Evolutionary conservation across 805 yeast genomes (phyloP).

Genomic region (Teunomyces barrocoloradensis): DNA sequence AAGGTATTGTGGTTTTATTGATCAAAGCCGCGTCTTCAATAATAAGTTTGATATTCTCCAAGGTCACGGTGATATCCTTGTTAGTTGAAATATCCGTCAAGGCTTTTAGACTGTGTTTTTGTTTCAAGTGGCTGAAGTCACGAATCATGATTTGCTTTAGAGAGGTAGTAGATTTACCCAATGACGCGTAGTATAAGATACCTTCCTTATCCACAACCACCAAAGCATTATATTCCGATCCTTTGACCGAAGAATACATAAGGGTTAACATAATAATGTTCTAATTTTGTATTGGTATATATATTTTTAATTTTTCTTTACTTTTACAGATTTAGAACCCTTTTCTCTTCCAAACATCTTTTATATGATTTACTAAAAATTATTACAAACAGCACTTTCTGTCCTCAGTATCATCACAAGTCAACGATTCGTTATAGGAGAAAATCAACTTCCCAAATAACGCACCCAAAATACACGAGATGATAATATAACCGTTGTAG

Average conservation of each 20-base stretch:
- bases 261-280: slow-evolving; percentile 5
- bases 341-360: neutral
- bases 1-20: slow-evolving; percentile 14
- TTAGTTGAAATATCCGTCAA: neutral
- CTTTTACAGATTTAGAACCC: neutral
- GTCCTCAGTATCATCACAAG: slow-evolving; percentile 18
- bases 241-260: slow-evolving; percentile 12
- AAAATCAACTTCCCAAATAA: slow-evolving; percentile 56
- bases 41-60: slow-evolving; percentile 8
- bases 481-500: slow-evolving; percentile 66
- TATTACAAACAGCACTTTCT: slow-evolving; percentile 22
- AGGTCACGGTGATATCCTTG: slow-evolving; percentile 6
- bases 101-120: slow-evolving; percentile 1
- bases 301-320: neutral
- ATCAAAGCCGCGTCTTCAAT: slow-evolving; percentile 12
- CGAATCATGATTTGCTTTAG: slow-evolving; percentile 9
- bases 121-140: slow-evolving; percentile 11
- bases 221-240: slow-evolving; percentile 10
- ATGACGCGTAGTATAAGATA: slow-evolving; percentile 18
- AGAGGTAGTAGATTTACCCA: slow-evolving; percentile 11
- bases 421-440: slow-evolving; percentile 43
- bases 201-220: slow-evolving; percentile 16
- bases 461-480: slow-evolving; percentile 62
- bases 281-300: neutral
- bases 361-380: neutral